Evolutionary conservation across 129 eudicot genomes (phyloP).

Genomic region (Calendula officinalis): DNA sequence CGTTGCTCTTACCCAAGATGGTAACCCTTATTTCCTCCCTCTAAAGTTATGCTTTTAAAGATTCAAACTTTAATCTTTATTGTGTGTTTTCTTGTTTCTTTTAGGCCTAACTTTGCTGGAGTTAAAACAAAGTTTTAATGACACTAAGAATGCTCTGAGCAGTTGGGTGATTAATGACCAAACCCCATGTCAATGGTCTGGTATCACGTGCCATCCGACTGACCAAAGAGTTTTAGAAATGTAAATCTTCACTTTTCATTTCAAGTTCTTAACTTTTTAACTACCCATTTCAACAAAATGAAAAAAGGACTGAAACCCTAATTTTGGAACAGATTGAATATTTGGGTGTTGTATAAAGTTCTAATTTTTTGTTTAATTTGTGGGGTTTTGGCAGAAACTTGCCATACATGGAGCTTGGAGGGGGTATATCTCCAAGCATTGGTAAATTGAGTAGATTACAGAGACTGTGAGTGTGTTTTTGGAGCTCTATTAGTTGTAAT

Average conservation of each 20-base stretch:
- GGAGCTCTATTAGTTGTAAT: background rate
- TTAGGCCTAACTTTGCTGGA: constrained; percentile 80
- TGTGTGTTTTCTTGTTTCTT: constrained; percentile 18
- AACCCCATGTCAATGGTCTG: constrained; percentile 87
- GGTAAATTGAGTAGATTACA: constrained; percentile 74
- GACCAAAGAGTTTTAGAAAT: constrained; percentile 70
- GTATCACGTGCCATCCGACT: constrained; percentile 70
- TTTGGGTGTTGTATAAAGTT: too few species aligned
- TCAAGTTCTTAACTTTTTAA: constrained; percentile 1
- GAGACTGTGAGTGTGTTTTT: constrained; percentile 65
- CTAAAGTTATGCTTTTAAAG: background rate
- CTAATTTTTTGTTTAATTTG: too few species aligned
- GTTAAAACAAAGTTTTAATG: constrained; percentile 70
- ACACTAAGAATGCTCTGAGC: constrained; percentile 56
- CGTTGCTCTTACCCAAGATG: constrained; percentile 73
- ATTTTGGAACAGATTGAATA: background rate
- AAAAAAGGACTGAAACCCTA: constrained; percentile 10
- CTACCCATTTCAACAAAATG: background rate
- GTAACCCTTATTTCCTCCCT: constrained; percentile 27
- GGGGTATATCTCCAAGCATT: constrained; percentile 85
- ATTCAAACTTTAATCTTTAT: background rate
- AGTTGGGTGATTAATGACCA: constrained; percentile 75
- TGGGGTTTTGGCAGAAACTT: constrained; percentile 52
- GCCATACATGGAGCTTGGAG: constrained; percentile 88
- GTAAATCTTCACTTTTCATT: constrained; percentile 38